Base-by-base conservation (phyloP, 2,329 filamentous ascomycete genomes). In the Aspergillus hiratsukae region DNA sequence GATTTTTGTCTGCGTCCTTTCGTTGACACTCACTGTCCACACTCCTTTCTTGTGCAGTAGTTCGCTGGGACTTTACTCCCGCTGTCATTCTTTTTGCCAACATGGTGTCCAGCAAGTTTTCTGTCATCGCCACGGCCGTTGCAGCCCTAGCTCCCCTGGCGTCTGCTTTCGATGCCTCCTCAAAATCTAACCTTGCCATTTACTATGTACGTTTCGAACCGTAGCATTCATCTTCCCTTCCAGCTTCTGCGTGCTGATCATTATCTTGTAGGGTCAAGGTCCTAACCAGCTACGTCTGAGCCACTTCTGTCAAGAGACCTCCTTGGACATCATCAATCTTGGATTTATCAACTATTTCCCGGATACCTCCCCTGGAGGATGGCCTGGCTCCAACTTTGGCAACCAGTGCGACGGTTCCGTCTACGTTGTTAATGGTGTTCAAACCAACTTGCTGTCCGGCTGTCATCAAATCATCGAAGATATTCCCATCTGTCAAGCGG, bases 291-390 rank as follows among this genome's bases (percentile, higher is more conserved):
- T 72, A 23, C 72, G 77, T 19, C 73, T 85, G 23, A 68, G 74
- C 37, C 72, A 80, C 51, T 80, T 81, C 61, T 85, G 83, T 69
- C 64, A 75, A 40, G 78, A 83, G 53, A 69, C 75, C 0, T 75
- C 73, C 31, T 67, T 82, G 56, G 82, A 85, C 59, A 80, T 85
- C 50, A 80, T 85, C 66, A 80, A 79, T 58, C 68, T 85, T 57
- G 81, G 72, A 3, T 85, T 85, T 61, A 73, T 85, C 55, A 81
- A 81, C 60, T 61, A 71, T 41, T 84, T 84, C 62, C 82, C 83
- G 0, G 73, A 78, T 52, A 72, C 76, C 48, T 65, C 66, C 29
- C 58, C 66, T 19, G 75, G 73, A 41, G 77, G 76, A 37, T 82
- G 75, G 59, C 82, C 82, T 4, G 76, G 75, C 10, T 78, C 76